Conservation (phyloP, 108 stramenopile species). For the Nitzschia palea region DNA sequence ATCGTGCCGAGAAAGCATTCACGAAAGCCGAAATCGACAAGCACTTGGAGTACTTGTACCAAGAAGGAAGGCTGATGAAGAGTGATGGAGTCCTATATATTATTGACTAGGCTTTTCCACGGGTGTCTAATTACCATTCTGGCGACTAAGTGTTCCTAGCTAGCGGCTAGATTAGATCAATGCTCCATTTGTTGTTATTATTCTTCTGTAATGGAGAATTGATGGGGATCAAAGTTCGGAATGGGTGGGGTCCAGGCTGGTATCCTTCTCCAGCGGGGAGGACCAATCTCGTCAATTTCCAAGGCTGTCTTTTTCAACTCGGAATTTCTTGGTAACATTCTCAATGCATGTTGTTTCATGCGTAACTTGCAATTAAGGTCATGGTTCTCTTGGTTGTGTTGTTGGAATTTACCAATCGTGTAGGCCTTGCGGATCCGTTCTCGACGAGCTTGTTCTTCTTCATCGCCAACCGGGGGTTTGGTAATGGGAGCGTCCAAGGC, state of each 20-base stretch:
- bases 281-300: conserved; percentile 42
- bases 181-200: conserved; percentile 12
- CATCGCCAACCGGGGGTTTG: conserved; percentile 29
- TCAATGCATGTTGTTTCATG: conserved; percentile 73
- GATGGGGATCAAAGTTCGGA: conserved; percentile 62
- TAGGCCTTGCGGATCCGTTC: conserved; percentile 67
- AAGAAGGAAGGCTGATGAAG: conserved; percentile 38
- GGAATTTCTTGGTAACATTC: conserved; percentile 70
- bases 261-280: conserved; percentile 60
- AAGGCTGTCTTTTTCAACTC: conserved; percentile 58
- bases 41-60: conserved; percentile 8
- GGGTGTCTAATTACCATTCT: too few relatives aligned
- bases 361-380: conserved; percentile 76
- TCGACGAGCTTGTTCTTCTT: conserved; percentile 68
- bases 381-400: conserved; percentile 76
- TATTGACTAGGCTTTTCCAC: conserved; percentile 3
- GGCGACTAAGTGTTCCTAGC: too few relatives aligned
- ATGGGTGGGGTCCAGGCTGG: conserved; percentile 76
- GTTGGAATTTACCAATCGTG: conserved; percentile 71
- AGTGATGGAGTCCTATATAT: conserved; percentile 35
- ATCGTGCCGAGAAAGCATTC: conserved; percentile 3
- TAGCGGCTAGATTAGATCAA: too few relatives aligned
- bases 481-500: conserved; percentile 42
- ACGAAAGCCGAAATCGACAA: conserved; percentile 8
- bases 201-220: conserved; percentile 47